Evolutionary conservation across 371 early-diverging fungal species (phyloP), one percentile per base, ranked within the genome.

Genomic region (Capniomyces stellatus): DNA sequence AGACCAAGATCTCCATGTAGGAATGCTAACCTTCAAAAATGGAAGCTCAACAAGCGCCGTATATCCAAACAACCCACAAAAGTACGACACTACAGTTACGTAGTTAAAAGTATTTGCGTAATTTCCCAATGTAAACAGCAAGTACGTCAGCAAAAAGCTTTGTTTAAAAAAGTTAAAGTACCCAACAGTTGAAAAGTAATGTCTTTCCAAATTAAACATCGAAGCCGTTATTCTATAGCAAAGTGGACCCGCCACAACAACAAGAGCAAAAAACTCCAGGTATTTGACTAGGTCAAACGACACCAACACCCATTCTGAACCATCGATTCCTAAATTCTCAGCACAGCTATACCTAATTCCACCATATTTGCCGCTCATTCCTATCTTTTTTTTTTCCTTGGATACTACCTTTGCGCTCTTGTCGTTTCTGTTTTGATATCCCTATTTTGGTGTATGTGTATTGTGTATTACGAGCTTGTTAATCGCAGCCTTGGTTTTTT

Each of bases 91-190:
- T 10, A 81, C 71, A 0, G 77, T 81, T 43, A 82, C 75, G 83
- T 82, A 85, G 54, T 74, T 74, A 56, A 76, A 74, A 2, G 85
- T 75, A 53, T 72, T 67, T 4, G 85, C 63, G 62, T 87, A 87
- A 64, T 83, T 83, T 25, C 87, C 87, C 72, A 85, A 75, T n/a
- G 81, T 76, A 67, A 88, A 87, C 3, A 87, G 59, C n/a, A 85
- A 65, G 22, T 75, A 67, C 3, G 75, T 70, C 58, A 81, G 83
- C 1, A 71, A 60, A 15, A 81, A 62, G 0, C 74, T 78, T 18
- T 67, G 56, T 41, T 78, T 59, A 2, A 76, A 24, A 59, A 84
- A 82, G 54, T 77, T 75, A 59, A 75, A 83, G 48, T 80, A 81
- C 25, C 80, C 71, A 10, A 75, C 76, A 4, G 75, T 58, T 18